Evolutionary conservation across 805 yeast species (phyloP), one percentile per base, ranked within the genome.

Genomic region (Saturnispora hagleri): DNA sequence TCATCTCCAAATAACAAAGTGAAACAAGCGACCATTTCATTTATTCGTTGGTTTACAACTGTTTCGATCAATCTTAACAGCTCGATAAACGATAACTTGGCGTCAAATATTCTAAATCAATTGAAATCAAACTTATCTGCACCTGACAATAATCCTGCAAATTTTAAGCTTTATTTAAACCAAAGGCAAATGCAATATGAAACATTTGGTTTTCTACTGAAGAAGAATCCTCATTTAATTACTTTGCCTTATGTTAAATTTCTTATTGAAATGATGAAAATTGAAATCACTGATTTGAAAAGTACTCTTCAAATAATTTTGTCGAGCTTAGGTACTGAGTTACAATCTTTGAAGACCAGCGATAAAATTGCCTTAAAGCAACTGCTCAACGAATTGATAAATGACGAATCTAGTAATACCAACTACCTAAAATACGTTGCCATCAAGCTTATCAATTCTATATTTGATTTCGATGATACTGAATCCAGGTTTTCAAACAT

Each of bases 181-280:
- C 82, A 79, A 57, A 73, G 93, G 58, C 75, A 76, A 59, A 66
- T 74, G 38, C 88, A 86, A 58, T 90, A 88, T 61, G 96, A 87
- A 62, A 82, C 95, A 0, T 65, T 90, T 24, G 93, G 95, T 2
- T 74, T 80, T 20, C 71, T 90, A 7, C 62, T 85, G 48, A 58
- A 75, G 51, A 72, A 75, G 34, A 70, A 75, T 40, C 71, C 77
- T 1, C 58, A 62, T 0, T 62, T 81, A 33, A 58, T 68, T 13
- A 81, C 81, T 58, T 65, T 82, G 36, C 63, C 74, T 0, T 79
- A 76, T 55, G 62, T 88, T 40, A 77, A 76, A 47, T 89, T 89
- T 60, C 66, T 90, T 18, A 82, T 89, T 56, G 81, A 81, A 36
- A 81, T 93, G 24, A 66, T 90, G 40, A 76, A 74, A 48, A 77